A percentile compares a stretch with the other conserved stretches of the same genome.
These are phyloP conservation scores for Lomentospora prolificans DNA, from an alignment of 2,329 filamentous ascomycete species.

Conservation along the genomic window DNA sequence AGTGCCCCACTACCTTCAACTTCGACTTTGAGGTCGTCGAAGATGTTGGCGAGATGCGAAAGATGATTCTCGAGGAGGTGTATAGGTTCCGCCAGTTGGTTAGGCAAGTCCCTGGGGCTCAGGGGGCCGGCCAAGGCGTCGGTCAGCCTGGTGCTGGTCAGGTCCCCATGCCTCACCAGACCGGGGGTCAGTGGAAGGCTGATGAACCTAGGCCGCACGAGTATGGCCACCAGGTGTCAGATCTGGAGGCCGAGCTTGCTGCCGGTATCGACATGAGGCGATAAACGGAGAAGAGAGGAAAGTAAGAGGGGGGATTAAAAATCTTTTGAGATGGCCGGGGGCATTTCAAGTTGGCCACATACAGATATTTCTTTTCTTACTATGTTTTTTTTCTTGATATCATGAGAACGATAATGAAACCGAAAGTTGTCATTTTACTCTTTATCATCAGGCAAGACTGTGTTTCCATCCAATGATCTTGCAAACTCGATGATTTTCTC, in stretches of 20 bases:
- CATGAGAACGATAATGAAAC: neutral
- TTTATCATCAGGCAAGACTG: neutral
- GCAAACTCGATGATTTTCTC: neutral
- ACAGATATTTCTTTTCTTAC: neutral
- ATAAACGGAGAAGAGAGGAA: constrained; percentile 8
- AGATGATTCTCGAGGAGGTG: constrained; percentile 96
- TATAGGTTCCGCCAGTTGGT: constrained; percentile 65
- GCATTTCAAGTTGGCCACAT: neutral
- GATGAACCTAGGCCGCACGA: constrained; percentile 53
- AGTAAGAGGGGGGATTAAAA: neutral
- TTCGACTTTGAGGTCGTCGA: constrained; percentile 98
- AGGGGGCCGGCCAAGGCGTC: constrained; percentile 22
- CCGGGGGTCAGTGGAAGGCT: constrained; percentile 43
- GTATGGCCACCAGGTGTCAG: constrained; percentile 35
- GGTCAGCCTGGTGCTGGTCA: constrained; percentile 29
- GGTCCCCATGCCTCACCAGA: constrained; percentile 40
- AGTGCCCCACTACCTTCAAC: constrained; percentile 89
- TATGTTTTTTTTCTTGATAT: neutral
- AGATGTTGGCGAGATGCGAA: constrained; percentile 88
- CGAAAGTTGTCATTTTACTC: neutral
- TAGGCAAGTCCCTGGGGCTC: constrained; percentile 36
- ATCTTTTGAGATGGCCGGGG: neutral
- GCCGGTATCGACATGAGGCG: constrained; percentile 41
- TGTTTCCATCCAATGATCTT: no score
- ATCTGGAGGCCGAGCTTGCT: constrained; percentile 50